Percentiles rank a stretch among this genome's conserved stretches.
phyloP scores from a whole-genome alignment of 495 filamentous ascomycete genomes.

The Annulohypoxylon nitens region DNA sequence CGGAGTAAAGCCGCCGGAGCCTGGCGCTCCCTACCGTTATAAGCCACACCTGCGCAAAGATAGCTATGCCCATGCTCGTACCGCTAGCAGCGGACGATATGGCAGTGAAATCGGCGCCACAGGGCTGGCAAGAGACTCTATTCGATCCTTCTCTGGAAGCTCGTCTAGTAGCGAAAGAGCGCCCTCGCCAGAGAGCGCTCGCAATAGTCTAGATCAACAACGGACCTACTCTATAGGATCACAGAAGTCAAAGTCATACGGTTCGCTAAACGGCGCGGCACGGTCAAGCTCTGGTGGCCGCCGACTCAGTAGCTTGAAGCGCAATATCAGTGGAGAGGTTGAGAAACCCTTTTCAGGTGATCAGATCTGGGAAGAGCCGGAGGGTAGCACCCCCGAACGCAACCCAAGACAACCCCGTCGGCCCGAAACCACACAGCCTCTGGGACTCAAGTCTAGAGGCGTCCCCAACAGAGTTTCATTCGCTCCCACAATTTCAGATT shows the following conservation, averaged over 20 bases:
- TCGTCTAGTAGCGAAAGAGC: slow-evolving; percentile 62
- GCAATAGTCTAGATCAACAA: slow-evolving; percentile 51
- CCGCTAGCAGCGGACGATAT: slow-evolving; percentile 68
- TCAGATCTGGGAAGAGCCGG: slow-evolving; percentile 90
- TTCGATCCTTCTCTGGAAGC: slow-evolving; percentile 63
- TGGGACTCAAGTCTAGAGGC: slow-evolving; percentile 68
- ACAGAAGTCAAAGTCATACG: slow-evolving; percentile 47
- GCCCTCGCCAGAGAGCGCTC: slow-evolving; percentile 43
- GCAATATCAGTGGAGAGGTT: slow-evolving; percentile 69
- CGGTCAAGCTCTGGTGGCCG: slow-evolving; percentile 47
- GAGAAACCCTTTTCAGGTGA: slow-evolving; percentile 75
- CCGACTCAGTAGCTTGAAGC: slow-evolving; percentile 64
- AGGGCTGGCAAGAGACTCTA: slow-evolving; percentile 62
- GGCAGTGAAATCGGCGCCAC: slow-evolving; percentile 62
- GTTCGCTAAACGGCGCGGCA: slow-evolving; percentile 40
- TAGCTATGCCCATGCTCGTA: slow-evolving; percentile 72
- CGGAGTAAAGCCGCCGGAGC: slow-evolving; percentile 65
- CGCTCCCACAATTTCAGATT: slow-evolving; percentile 53
- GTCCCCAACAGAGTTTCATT: slow-evolving; percentile 68
- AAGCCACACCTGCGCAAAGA: slow-evolving; percentile 71
- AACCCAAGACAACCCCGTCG: slow-evolving; percentile 36
- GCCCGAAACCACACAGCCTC: slow-evolving; percentile 48
- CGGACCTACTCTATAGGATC: slow-evolving; percentile 38
- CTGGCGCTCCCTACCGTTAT: slow-evolving; percentile 74
- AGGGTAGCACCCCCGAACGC: slow-evolving; percentile 54